Base-by-base conservation (phyloP, 345 rosid genomes). In the Populus tremula region DNA sequence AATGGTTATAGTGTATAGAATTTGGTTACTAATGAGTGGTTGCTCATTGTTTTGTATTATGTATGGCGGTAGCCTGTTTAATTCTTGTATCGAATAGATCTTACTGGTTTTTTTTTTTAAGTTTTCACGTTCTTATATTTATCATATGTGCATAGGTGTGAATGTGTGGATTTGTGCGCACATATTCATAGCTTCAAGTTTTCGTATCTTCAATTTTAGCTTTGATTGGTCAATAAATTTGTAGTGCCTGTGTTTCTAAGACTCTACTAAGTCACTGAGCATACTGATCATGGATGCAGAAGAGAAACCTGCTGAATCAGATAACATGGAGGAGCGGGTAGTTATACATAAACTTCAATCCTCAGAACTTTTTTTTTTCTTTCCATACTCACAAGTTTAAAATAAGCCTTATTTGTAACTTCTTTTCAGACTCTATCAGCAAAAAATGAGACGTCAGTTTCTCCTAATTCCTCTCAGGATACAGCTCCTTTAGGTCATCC, bases 311-410 rank as follows among this genome's bases (percentile, higher is more conserved):
- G 86, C 85, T 83, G 89, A 78, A 80, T 73, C 91, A 77, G 92
- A 91, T 79, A 87, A 77, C 84, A 85, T 89, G 91, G 90, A 91
- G 91, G 93, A 93, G 82, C 91, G 81, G 94, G 93, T 93, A 87
- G 33, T 82, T 87, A 71, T 83, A 78, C 65, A 81, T 78, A 68
- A n/a, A 70, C 71, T 71, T 67, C 62, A 72, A 71, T 56, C 61
- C 59, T 64, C 76, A 83, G 64, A 49, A n/a, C 77, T 18, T 77
- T 74, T 39, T 18, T 63, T 67, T 49, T 49, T 5, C 54, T 49
- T 78, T 71, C 33, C 43, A 5, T 80, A 41, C 65, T 54, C 50
- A 66, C 71, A 38, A 70, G 31, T 72, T 71, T 79, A 75, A 78
- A 70, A 79, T 56, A 56, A 77, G 54, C 38, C 63, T 83, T 65